Percentiles rank a stretch among this genome's conserved stretches.
Evolutionary conservation across 495 filamentous ascomycete genomes (phyloP).

Genomic region (Pyrenula massariospora): DNA sequence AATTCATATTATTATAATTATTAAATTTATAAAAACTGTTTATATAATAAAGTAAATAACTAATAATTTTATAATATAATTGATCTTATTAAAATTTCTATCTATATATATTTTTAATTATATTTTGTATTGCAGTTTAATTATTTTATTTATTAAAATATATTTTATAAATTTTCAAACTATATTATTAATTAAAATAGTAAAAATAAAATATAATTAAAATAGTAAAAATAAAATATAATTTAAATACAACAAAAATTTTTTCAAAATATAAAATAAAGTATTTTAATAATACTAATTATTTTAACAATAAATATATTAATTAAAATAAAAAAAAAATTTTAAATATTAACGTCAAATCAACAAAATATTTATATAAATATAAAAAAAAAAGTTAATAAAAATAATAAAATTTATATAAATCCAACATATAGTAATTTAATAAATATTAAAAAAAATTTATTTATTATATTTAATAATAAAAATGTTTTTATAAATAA

Average conservation of each 20-base stretch:
- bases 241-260: not conserved
- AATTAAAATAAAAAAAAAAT: not conserved
- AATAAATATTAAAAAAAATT: not conserved
- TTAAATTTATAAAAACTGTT: not conserved
- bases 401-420: not conserved
- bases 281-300: not conserved
- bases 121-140: not conserved
- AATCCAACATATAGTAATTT: not conserved
- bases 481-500: not conserved
- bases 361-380: not conserved
- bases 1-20: not conserved
- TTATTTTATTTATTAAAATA: not conserved
- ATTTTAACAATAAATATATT: not conserved
- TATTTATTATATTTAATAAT: not conserved
- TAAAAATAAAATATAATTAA: not conserved
- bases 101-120: not conserved
- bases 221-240: not conserved
- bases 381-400: not conserved
- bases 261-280: not conserved
- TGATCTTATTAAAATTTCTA: not conserved
- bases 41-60: not conserved
- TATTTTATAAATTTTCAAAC: not conserved
- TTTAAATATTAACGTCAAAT: not conserved
- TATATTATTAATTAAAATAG: not conserved
- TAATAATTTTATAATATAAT: not conserved